Evolutionary conservation across 2,329 filamentous ascomycete species (phyloP), one percentile per base, ranked within the genome.

Genomic region (Didymellaceae sp.): DNA sequence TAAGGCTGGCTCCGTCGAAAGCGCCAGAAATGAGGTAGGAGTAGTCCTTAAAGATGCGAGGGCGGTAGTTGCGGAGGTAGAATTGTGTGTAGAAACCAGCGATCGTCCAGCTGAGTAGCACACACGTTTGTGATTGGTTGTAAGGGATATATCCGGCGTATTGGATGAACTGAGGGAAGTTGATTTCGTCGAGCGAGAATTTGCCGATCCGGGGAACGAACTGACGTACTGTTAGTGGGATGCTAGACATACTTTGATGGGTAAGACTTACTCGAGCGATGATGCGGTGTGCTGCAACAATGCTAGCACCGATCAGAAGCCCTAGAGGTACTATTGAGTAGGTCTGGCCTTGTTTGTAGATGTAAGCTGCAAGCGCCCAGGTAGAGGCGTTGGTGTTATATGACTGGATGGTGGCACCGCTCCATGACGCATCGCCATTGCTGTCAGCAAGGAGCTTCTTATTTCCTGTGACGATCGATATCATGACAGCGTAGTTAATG

Each of bases 401-500:
- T 8, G 55, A 56, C 20, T 58, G 55, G 10, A 58, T 56, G 6
- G 32, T 52, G 8, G 53, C 53, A 25, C 55, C 55, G 20, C 45
- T 52, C 53, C 55, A 58, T 16, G 53, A 51, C 17, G 53, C 34
- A 28, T 58, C 43, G 6, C 55, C 55, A 32, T 56, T 48, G n/a
- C 31, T 45, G 14, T 58, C 45, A n/a, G 53, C 53, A n/a, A 58
- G 49, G 9, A 56, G 35, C 13, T 48, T 30, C 24, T 40, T 48
- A 32, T 56, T 56, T 6, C 49, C 45, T 22, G 53, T 31, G 9
- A 58, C 53, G 16, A 58, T 58, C 2, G 53, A 58, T 16, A 45
- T 52, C 55, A 58, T 58, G 20, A 58, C 49, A 3, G 53, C 55
- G 28, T 58, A 58, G 37, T 58, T 58, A 35, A 58, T 56, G 40